Evolutionary conservation across 2,329 filamentous ascomycete species (phyloP), one percentile per base, ranked within the genome.

Genomic region (Fusarium pseudograminearum): DNA sequence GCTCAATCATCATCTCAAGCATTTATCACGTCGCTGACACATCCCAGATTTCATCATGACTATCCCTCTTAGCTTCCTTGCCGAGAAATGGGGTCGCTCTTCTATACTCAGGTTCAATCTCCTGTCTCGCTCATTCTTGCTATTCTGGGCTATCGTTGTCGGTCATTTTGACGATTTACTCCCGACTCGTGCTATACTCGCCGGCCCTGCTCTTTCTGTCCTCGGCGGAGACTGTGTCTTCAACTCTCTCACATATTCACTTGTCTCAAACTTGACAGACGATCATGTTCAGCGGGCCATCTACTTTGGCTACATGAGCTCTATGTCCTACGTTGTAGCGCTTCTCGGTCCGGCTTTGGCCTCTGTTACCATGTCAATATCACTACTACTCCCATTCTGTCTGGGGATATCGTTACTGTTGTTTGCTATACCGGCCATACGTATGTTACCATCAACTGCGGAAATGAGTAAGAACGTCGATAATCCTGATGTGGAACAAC

Each of bases 221-320:
- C 76, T 86, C 0, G 84, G 84, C 3, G 83, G 83, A 16, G 84
- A 85, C 61, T 85, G 83, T 28, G 82, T 85, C 16, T 83, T 86
- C 70, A 84, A 84, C 61, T 85, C 84, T 22, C 80, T 85, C 42
- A 78, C 81, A 4, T 85, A 85, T 52, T 75, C 81, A 3, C 78
- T 85, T 7, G 82, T 83, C 0, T 81, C 84, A 1, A 76, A 78
- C 2, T 72, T 83, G 24, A 82, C 83, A 0, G 80, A 83, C 7
- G 82, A 85, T 51, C 76, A 79, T 45, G 78, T 82, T 8, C 75
- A 80, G 76, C 83, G 83, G 10, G 83, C 83, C 11, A 82, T 83
- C 4, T 84, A 83, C 68, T 85, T 85, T 69, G 83, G 83, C 33
- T 84, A 84, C 74, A 83, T 84, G 76, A 83, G 82, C 68, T 84